Evolutionary conservation across 2,329 filamentous ascomycete genomes (phyloP), one percentile per base, ranked within the genome.

Genomic region (Nemania sp.): DNA sequence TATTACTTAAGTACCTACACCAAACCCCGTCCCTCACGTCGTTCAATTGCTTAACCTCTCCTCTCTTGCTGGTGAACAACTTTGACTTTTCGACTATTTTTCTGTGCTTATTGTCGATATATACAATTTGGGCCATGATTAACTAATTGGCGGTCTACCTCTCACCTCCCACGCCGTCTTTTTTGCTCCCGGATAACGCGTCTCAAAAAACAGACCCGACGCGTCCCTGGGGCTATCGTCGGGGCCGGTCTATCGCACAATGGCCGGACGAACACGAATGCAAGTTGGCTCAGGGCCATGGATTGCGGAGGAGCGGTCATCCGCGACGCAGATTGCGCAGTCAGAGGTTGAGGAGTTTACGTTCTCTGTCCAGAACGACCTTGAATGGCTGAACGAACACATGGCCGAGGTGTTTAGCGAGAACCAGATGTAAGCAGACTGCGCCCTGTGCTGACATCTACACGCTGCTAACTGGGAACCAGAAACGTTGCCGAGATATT

Each of bases 371-470:
- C 89, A 93, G 66, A 97, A 98, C 81, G 96, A 99, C 80, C 84
- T 98, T 77, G 94, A 98, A 79, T 99, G 96, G 96, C 85, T 99
- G 75, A 98, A 99, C 77, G 96, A 98, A 82, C 96, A 99, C 80
- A 98, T 99, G 95, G 89, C 89, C 57, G 93, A 97, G 71, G 93
- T 99, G 76, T 97, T 98, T 79, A 91, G 90, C 75, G 90, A 91
- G 74, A 92, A 94, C 77, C 89, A 94, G 81, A 88, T 94, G 96
- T 98, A 88, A 76, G 92, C 87, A 43, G 32, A 67, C 35, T 29
- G 20, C 41, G 18, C 20, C 54, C 26, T 52, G 10, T 5, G 64
- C 62, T 60, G 60, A 59, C 45, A 26, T 38, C 10, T 32, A 18
- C 18, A 24, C 49, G 41, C 62, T 72, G 71, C 80, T 82, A 70